Evolutionary conservation across 2,329 filamentous ascomycete species (phyloP).

Genomic region (Passalora sequoiae): DNA sequence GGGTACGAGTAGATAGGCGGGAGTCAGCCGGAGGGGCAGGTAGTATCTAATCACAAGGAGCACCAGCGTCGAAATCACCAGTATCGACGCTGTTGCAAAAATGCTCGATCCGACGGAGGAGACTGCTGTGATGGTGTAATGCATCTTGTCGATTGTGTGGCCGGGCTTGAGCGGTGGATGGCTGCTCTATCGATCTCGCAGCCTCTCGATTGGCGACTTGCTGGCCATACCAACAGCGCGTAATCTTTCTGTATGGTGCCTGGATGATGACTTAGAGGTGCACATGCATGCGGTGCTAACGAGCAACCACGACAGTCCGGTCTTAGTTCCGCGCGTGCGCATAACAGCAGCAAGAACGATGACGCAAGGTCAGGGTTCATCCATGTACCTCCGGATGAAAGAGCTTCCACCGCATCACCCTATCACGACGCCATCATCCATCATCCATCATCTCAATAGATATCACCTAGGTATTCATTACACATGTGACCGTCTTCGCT

Average conservation of each 20-base stretch:
- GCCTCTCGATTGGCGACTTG: not conserved
- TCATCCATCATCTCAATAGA: no score
- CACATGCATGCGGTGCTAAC: not conserved
- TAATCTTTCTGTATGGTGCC: not conserved
- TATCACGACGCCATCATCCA: no score
- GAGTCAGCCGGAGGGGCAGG: constrained; percentile 82
- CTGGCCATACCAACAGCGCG: not conserved
- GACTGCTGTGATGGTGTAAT: constrained; percentile 35
- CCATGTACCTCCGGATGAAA: constrained; percentile 48
- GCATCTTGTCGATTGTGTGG: constrained; percentile 3
- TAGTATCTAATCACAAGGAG: constrained; percentile 84
- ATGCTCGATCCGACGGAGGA: constrained; percentile 72
- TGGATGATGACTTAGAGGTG: not conserved
- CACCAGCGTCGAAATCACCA: constrained; percentile 69
- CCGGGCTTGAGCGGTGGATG: not conserved
- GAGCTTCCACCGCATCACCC: constrained; percentile 58
- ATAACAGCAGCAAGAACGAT: no score
- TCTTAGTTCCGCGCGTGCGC: no score
- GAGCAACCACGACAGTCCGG: constrained; percentile 35
- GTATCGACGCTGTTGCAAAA: constrained; percentile 68
- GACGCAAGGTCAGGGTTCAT: no score
- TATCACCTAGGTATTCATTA: no score
- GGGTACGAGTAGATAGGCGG: constrained; percentile 81
- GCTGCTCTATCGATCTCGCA: not conserved
- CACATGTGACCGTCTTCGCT: no score